Evolutionary conservation across 768 basidiomycete genomes (phyloP).

Genomic region (Clitopilus passeckerianus): DNA sequence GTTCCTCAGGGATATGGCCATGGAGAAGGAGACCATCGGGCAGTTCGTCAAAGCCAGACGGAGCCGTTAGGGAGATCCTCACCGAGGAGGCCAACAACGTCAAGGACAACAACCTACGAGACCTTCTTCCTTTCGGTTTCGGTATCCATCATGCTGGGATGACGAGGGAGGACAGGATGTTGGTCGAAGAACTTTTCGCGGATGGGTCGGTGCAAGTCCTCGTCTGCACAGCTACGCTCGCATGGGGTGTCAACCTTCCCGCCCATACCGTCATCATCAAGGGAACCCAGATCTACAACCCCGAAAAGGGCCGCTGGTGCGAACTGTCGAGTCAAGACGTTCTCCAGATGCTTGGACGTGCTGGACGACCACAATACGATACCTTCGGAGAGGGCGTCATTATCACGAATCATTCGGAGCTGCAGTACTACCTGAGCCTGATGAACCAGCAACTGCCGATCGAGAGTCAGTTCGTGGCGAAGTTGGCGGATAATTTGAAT

Average conservation of each 20-base stretch:
- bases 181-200: conserved; percentile 92
- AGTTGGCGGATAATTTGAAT: conserved; percentile 92
- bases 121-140: conserved; percentile 93
- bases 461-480: conserved; percentile 90
- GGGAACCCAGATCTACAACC: conserved; percentile 99
- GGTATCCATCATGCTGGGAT: conserved; percentile 98
- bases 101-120: conserved; percentile 78
- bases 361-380: conserved; percentile 96
- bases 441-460: conserved; percentile 98
- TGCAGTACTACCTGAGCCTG: conserved; percentile 94
- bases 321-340: conserved; percentile 96
- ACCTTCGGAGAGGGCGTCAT: conserved; percentile 97
- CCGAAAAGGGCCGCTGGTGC: conserved; percentile 97
- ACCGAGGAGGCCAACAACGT: conserved; percentile 79
- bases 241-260: conserved; percentile 99
- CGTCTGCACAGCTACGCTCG: conserved; percentile 95
- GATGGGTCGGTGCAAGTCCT: conserved; percentile 92
- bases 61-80: conserved; percentile 86
- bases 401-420: conserved; percentile 95
- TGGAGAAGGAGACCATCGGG: conserved; percentile 95
- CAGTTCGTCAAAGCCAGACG: conserved; percentile 94
- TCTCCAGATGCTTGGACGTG: conserved; percentile 96
- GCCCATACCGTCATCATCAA: conserved; percentile 99
- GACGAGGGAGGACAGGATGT: conserved; percentile 82
- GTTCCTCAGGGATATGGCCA: conserved; percentile 90